Evolutionary conservation across 2,329 filamentous ascomycete species (phyloP).

Genomic region (Westerdykella sp.): DNA sequence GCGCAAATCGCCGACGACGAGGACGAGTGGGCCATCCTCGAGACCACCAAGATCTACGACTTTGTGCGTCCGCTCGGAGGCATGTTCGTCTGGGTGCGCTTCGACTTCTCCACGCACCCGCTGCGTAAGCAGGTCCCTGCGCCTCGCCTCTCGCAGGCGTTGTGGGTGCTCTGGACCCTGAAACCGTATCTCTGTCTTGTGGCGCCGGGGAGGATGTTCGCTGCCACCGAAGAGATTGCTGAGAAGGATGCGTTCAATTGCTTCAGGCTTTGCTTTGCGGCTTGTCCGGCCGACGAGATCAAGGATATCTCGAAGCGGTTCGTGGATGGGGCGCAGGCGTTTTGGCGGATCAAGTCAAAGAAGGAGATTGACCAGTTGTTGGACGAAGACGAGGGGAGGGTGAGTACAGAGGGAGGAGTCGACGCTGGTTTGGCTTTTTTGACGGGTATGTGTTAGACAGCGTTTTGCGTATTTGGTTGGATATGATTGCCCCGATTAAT

Average conservation of each 20-base stretch:
- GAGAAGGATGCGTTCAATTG: conserved; percentile 61
- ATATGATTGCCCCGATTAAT: too few relatives aligned
- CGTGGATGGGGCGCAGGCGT: conserved; percentile 61
- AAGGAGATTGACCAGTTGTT: conserved; percentile 59
- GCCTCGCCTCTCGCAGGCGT: conserved; percentile 54
- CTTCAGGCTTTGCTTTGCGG: conserved; percentile 77
- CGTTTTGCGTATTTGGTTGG: too few relatives aligned
- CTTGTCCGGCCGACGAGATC: conserved; percentile 67
- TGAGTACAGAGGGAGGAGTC: conserved; percentile 9
- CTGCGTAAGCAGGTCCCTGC: conserved; percentile 53
- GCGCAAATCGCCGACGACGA: conserved; percentile 34
- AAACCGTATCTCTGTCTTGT: conserved; percentile 65
- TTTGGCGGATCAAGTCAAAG: conserved; percentile 68
- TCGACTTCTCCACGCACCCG: conserved; percentile 68
- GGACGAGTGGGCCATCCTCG: conserved; percentile 67
- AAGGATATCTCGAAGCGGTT: conserved; percentile 57
- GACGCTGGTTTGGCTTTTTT: conserved; percentile 23
- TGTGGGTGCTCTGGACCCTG: conserved; percentile 66
- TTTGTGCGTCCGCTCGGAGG: conserved; percentile 78
- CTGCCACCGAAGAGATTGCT: conserved; percentile 55
- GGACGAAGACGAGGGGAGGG: conserved; percentile 32
- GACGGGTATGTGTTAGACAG: conserved; percentile 10
- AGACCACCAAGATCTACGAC: conserved; percentile 65
- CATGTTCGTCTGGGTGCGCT: conserved; percentile 84
- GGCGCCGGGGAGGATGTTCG: conserved; percentile 68